Conservation (phyloP, 2,329 filamentous ascomycete genomes). For the Fusarium sp. region DNA sequence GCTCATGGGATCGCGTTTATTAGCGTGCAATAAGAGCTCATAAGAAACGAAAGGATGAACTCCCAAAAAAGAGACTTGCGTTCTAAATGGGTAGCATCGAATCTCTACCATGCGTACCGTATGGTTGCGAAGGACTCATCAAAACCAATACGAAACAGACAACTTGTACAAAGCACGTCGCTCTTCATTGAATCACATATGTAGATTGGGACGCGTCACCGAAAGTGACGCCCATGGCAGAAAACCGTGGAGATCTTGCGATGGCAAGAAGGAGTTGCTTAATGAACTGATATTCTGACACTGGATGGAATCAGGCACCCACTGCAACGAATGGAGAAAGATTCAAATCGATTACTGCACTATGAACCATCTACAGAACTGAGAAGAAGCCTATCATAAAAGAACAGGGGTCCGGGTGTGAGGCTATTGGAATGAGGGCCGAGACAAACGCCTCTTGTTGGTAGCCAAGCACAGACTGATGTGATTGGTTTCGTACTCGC, state of each 20-base stretch:
- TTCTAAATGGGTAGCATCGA: conserved; percentile 12
- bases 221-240: conserved; percentile 5
- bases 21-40: conserved; percentile 40
- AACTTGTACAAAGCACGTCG: background rate
- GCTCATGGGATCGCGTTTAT: conserved; percentile 47
- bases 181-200: conserved; percentile 25
- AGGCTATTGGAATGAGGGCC: conserved; percentile 41
- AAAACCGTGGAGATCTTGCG: background rate
- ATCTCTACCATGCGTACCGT: conserved; percentile 26
- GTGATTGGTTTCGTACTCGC: conserved; percentile 44
- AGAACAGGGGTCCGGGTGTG: conserved; percentile 42
- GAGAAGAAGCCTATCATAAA: conserved; percentile 23
- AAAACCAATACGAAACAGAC: background rate
- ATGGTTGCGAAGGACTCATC: conserved; percentile 17
- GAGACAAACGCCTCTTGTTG: conserved; percentile 45
- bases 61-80: conserved; percentile 8
- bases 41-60: conserved; percentile 14
- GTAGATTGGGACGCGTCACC: conserved; percentile 25
- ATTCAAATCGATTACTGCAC: conserved; percentile 17
- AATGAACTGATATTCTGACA: conserved; percentile 10
- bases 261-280: background rate
- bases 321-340: conserved; percentile 6
- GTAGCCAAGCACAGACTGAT: conserved; percentile 39
- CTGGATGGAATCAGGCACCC: conserved; percentile 9
- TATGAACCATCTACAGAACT: conserved; percentile 11